Evolutionary conservation across 2,329 filamentous ascomycete species (phyloP).

Genomic region (Fusarium coffeatum): DNA sequence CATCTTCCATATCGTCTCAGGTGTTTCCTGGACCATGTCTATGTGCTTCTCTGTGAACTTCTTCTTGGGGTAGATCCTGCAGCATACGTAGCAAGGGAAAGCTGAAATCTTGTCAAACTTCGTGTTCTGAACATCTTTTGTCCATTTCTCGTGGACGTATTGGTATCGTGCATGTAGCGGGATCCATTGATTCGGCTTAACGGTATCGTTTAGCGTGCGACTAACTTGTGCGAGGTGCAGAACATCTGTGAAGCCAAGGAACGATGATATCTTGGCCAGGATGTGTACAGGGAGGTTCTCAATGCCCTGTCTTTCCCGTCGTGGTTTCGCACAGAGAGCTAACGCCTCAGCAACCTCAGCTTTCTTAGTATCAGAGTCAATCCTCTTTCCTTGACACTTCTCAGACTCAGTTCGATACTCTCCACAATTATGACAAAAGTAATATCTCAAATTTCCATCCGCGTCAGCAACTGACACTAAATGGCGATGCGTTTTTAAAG

Average conservation of each 20-base stretch:
- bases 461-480: constrained; percentile 6
- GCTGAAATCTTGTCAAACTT: background rate
- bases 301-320: background rate
- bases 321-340: constrained; percentile 2
- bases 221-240: constrained; percentile 14
- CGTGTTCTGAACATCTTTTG: background rate
- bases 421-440: constrained; percentile 40
- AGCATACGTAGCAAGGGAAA: constrained; percentile 38
- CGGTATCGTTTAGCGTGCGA: constrained; percentile 1
- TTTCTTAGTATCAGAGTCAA: background rate
- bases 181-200: constrained; percentile 25
- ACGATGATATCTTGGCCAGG: constrained; percentile 14
- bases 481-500: constrained; percentile 4
- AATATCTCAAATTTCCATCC: constrained; percentile 22
- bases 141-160: constrained; percentile 27
- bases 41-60: constrained; percentile 23
- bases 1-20: constrained; percentile 30
- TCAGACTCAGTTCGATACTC: constrained; percentile 24
- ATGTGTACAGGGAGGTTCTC: constrained; percentile 27
- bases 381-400: constrained; percentile 13
- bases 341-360: background rate
- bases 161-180: constrained; percentile 26
- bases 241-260: constrained; percentile 17
- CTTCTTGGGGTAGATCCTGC: background rate
- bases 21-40: background rate